Conservation (phyloP, 805 yeast species). For the Saccharomycopsis vini region DNA sequence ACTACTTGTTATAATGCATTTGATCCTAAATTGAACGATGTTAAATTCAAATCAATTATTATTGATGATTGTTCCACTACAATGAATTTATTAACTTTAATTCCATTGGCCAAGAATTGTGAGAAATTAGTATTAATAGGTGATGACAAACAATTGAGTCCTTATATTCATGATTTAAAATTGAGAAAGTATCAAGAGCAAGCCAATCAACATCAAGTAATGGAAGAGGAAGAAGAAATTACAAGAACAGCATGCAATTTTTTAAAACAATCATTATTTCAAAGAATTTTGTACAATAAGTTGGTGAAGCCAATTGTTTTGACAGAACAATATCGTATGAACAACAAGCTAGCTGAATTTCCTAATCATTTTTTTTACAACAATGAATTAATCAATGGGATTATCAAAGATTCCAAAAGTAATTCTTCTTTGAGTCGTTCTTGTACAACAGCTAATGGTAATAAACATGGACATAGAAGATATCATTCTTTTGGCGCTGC, state of each 20-base stretch:
- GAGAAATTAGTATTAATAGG: conserved; percentile 30
- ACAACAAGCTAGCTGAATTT: conserved; percentile 39
- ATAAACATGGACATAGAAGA: not conserved
- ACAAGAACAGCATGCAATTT: conserved; percentile 24
- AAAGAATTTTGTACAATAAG: conserved; percentile 39
- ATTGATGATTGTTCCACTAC: conserved; percentile 16
- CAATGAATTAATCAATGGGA: conserved; percentile 52
- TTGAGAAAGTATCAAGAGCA: not conserved
- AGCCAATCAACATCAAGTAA: too few species aligned
- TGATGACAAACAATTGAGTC: conserved; percentile 57
- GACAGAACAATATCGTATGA: conserved; percentile 58
- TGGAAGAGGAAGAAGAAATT: not conserved
- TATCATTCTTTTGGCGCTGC: not conserved
- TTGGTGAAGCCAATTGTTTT: conserved; percentile 50
- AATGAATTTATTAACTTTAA: conserved; percentile 16
- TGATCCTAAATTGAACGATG: conserved; percentile 16
- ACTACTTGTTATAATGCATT: conserved; percentile 18
- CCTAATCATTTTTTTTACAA: conserved; percentile 55
- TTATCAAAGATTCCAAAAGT: not conserved
- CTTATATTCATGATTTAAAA: conserved; percentile 33
- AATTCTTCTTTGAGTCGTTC: too few species aligned
- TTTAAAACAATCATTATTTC: conserved; percentile 47
- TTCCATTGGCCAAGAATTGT: conserved; percentile 17
- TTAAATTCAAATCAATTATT: conserved; percentile 16
- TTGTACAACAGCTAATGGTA: too few species aligned